These are phyloP conservation scores for Suillus brevipes DNA, from an alignment of 768 basidiomycete species.

Conservation along the genomic window DNA sequence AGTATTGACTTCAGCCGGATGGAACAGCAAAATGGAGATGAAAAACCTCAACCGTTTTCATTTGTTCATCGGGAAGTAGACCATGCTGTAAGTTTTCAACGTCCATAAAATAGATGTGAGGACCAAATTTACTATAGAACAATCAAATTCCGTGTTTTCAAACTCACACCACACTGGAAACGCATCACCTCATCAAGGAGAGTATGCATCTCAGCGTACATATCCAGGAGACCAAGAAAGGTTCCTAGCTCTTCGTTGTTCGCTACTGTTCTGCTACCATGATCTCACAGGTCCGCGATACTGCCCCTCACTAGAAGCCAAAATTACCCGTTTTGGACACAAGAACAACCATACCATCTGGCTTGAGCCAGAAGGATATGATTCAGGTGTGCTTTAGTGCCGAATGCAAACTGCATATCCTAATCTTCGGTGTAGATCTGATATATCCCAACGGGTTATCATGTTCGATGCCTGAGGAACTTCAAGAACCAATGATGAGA, in stretches of 20 bases:
- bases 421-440: constrained; percentile 49
- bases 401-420: neutral
- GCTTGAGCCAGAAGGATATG: constrained; percentile 92
- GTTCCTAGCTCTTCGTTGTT: constrained; percentile 32
- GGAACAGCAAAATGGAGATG: constrained; percentile 67
- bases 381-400: constrained; percentile 58
- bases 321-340: constrained; percentile 75
- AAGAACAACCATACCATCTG: constrained; percentile 75
- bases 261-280: neutral
- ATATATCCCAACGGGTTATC: constrained; percentile 92
- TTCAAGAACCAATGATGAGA: constrained; percentile 80
- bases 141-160: constrained; percentile 74
- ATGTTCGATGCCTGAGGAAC: constrained; percentile 82
- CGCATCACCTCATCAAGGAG: constrained; percentile 73
- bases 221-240: constrained; percentile 87
- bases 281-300: constrained; percentile 72
- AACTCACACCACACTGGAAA: constrained; percentile 70
- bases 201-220: constrained; percentile 80
- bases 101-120: constrained; percentile 4
- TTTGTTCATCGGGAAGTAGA: constrained; percentile 67
- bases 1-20: constrained; percentile 72
- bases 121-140: constrained; percentile 40
- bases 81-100: constrained; percentile 53
- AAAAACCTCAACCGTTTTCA: constrained; percentile 69
- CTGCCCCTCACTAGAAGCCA: constrained; percentile 88